Evolutionary conservation across 345 rosid genomes (phyloP), one percentile per base, ranked within the genome.

Genomic region (Eucalyptus cloeziana): DNA sequence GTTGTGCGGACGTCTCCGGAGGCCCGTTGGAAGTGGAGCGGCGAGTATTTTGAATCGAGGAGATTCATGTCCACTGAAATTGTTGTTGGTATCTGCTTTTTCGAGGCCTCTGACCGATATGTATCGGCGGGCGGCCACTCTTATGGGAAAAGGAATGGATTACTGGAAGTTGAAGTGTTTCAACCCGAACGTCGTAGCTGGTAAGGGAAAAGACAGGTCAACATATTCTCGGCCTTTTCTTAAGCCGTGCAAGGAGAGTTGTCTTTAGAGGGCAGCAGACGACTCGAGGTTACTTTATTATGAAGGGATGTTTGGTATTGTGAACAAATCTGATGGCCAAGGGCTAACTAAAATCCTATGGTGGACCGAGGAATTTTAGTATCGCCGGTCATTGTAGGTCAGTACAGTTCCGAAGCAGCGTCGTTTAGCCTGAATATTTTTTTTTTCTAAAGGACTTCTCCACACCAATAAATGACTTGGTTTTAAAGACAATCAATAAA

Each of bases 1-100:
- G 95, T 89, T 8, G 76, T 85, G 64, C 92, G 94, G 24, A 89
- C 89, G 87, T 92, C 94, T 88, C 90, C 94, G 30, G 49, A 87
- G 47, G 40, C 85, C 47, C 5, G 15, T 76, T 24, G 16, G 85
- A 76, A 40, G 30, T 21, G 47, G 85, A 21, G 30, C 22, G 85
- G 85, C 47, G 47, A 76, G 85, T 40, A 40, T 40, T 21, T 76
- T 7, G 85, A 40, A 11, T 22, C 30, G 2, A 76, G 47, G 85
- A 76, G 85, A 76, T 76, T 76, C 85, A 22, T 24, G 85, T 76
- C 85, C 85, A 13, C 43, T 76, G 47, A 9, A 56, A 22, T 76
- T 21, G 3, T 40, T 21, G 85, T 76, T 40, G 85, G 15, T 22
- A 44, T 11, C 85, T 10, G 85, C 85, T 22, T 76, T 64, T 64